phyloP scores from a whole-genome alignment of 345 rosid genomes.

The Isatis tinctoria region DNA sequence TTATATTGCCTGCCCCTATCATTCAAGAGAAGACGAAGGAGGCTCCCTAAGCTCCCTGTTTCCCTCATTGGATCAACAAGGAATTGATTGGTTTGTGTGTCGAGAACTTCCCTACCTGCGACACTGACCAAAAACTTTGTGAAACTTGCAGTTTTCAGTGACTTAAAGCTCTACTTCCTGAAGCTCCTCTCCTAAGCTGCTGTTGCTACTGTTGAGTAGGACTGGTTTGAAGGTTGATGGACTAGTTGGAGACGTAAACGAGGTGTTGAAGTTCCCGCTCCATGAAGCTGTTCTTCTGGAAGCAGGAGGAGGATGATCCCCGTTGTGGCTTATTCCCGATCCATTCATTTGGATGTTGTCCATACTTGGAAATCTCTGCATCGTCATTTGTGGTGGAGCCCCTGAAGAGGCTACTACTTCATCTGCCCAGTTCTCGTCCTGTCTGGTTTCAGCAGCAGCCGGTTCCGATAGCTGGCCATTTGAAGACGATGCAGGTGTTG shows the following conservation, averaged over 20 bases:
- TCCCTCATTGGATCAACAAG: neutral
- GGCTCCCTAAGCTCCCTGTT: neutral
- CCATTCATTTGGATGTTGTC: slow-evolving; percentile 48
- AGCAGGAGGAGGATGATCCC: slow-evolving; percentile 28
- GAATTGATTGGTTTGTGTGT: slow-evolving; percentile 3
- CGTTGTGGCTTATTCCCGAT: slow-evolving; percentile 24
- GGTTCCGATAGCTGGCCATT: slow-evolving; percentile 47
- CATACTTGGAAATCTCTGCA: slow-evolving; percentile 68
- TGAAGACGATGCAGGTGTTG: slow-evolving; percentile 38
- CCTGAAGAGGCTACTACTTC: slow-evolving; percentile 14
- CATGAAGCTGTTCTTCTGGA: slow-evolving; percentile 82
- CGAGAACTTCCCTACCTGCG: neutral
- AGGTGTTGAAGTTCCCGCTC: slow-evolving; percentile 65
- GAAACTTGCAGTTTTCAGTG: neutral
- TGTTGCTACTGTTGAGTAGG: slow-evolving; percentile 40
- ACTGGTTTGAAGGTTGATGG: slow-evolving; percentile 24
- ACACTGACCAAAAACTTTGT: neutral
- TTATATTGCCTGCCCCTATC: neutral
- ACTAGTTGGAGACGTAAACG: slow-evolving; percentile 35
- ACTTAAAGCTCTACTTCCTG: slow-evolving; percentile 90
- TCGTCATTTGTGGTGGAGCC: slow-evolving; percentile 34
- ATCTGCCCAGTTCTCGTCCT: slow-evolving; percentile 33
- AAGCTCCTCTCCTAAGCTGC: slow-evolving; percentile 74
- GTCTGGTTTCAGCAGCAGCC: slow-evolving; percentile 44
- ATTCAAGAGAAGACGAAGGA: slow-evolving; percentile 7